Evolutionary conservation across 1,284 basidiomycete genomes (phyloP).

Genomic region (Rhizopogon hawkerae): DNA sequence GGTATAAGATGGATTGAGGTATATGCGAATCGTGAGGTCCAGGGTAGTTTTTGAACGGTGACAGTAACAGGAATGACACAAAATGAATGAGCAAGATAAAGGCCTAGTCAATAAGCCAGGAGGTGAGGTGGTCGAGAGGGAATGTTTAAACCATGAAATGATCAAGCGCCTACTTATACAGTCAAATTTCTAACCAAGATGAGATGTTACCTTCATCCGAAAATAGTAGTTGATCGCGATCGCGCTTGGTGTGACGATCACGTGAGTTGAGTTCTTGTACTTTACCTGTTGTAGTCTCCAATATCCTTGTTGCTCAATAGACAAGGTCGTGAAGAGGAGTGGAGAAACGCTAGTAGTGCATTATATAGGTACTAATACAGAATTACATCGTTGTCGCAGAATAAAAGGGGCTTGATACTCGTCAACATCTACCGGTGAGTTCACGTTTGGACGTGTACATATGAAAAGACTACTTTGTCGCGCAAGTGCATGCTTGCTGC

Average conservation of each 20-base stretch:
- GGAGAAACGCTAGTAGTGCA: background rate
- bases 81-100: background rate
- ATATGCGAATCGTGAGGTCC: background rate
- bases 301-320: background rate
- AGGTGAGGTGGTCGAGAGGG: background rate
- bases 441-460: background rate
- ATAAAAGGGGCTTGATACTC: conserved; percentile 12
- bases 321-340: background rate
- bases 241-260: background rate
- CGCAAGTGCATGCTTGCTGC: conserved; percentile 13
- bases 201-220: conserved; percentile 17
- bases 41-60: conserved; percentile 3
- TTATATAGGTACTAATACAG: background rate
- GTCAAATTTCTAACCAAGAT: background rate
- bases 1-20: conserved; percentile 13
- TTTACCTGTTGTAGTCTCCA: background rate
- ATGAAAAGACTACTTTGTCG: conserved; percentile 9
- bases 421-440: background rate
- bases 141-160: background rate
- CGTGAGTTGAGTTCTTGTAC: conserved; percentile 7
- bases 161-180: conserved; percentile 5
- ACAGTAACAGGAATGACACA: background rate
- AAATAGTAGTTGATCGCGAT: conserved; percentile 11
- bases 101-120: conserved; percentile 22
- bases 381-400: background rate